These are phyloP conservation scores for Talaromyces wortmannii DNA, from an alignment of 495 filamentous ascomycete genomes.

Conservation along the genomic window DNA sequence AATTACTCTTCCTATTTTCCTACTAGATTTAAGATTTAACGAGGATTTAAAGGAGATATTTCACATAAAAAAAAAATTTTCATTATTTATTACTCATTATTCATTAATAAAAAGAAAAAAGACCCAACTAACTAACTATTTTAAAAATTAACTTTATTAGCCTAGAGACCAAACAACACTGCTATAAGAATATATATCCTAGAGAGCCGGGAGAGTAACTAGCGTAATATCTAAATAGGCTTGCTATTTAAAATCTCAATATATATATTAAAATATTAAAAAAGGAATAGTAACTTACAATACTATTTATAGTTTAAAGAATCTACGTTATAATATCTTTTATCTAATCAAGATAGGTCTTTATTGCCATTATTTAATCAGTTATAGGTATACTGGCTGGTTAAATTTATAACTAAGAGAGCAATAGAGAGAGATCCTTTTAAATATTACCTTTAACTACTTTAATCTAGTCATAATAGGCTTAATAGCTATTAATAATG, in stretches of 20 bases:
- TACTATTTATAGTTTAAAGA: background rate
- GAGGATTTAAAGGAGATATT: background rate
- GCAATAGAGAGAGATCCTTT: background rate
- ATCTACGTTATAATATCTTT: slow-evolving; percentile 1
- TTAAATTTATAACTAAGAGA: background rate
- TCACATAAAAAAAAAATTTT: background rate
- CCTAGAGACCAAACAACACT: background rate
- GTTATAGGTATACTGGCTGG: background rate
- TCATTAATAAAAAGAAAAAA: background rate
- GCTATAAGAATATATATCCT: background rate
- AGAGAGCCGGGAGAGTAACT: background rate
- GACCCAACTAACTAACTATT: background rate
- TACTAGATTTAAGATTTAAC: background rate
- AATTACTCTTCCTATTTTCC: background rate
- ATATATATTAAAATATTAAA: background rate
- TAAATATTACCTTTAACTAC: background rate
- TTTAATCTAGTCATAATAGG: background rate
- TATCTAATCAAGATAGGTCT: slow-evolving; percentile 2
- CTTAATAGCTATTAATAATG: background rate
- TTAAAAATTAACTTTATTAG: slow-evolving; percentile 1
- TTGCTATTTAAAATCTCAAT: background rate
- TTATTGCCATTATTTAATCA: background rate
- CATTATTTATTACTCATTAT: too few species aligned
- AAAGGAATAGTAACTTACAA: background rate
- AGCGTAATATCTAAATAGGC: background rate